Evolutionary conservation across 768 basidiomycete genomes (phyloP), one percentile per base, ranked within the genome.

Genomic region (Calocybe cyanea): DNA sequence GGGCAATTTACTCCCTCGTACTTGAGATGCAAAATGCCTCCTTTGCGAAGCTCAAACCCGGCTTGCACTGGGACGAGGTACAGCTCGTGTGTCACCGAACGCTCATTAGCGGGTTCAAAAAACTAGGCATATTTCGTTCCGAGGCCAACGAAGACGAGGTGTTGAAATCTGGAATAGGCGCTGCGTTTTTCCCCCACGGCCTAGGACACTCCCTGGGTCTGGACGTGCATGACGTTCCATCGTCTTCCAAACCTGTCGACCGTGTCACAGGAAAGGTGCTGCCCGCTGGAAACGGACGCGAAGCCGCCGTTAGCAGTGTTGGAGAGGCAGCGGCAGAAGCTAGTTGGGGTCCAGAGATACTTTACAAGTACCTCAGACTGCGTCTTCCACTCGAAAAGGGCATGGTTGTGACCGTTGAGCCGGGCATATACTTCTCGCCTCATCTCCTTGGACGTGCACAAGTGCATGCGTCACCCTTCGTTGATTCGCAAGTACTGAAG

Each of bases 111-210:
- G 87, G 88, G 11, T 90, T 98, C 69, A 73, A 92, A 57, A 63
- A 71, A 8, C 75, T 97, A 13, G 92, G 92, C 0, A 87, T 98
- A 59, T 92, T 97, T 76, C 68, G 69, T 77, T 73, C 0, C 75
- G 74, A 77, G 83, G 80, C 30, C 28, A 57, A 69, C 78, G 78
- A 80, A 52, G 76, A 81, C 41, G 79, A 78, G 18, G 82, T 97
- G 45, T 70, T 96, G 6, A 76, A 76, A 14, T 83, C 83, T 4
- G 93, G 92, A 0, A 66, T 89, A 34, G 83, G 83, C 51, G 68
- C 83, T 1, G 89, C 91, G 0, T 97, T 97, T 73, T 97, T 90
- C 77, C 94, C 94, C 8, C 94, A 97, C 58, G 95, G 94, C 2
- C 70, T 87, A 31, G 92, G 92, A 0, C 94, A 97, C 61, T 87